Evolutionary conservation across 2,329 filamentous ascomycete genomes (phyloP), one percentile per base, ranked within the genome.

Genomic region (Pyrenochaeta sp.): DNA sequence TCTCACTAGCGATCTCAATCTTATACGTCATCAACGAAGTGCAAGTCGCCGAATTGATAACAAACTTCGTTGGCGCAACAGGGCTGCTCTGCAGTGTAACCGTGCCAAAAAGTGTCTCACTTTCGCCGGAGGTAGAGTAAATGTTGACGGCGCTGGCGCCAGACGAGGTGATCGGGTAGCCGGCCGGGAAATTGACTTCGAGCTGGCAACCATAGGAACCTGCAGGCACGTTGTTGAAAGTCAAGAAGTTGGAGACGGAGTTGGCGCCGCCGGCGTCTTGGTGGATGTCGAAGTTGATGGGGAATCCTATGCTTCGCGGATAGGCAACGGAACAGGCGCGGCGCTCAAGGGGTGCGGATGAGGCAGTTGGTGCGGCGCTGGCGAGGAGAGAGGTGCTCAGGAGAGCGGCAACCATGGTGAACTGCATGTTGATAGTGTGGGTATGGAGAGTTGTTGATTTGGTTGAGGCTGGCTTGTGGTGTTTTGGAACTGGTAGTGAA

Each of bases 121-220:
- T 50, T 3, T 44, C 47, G 22, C 54, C 58, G 42, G 58, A 47
- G 19, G 40, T 43, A 25, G 46, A 25, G 61, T 47, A 72, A 43
- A 72, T 52, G 51, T 72, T 62, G 43, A 72, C 51, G 10, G 57
- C 53, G 42, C 46, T 59, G 55, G 59, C 50, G 34, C 64, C 68
- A 15, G 56, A 62, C 15, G 42, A 61, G 32, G 56, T 59, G 42
- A 67, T 59, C 37, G 56, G 56, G 59, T 64, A 66, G 22, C 53
- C 58, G 22, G 64, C 39, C 2, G 64, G 62, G 61, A 73, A 72
- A 57, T 65, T 66, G 59, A 66, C 58, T 58, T 73, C 69, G 40
- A 72, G 64, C 45, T 65, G 60, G 62, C 71, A 73, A 34, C 69
- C 70, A 54, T 65, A 69, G 19, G 62, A 58, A n/a, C 53, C 58